Evolutionary conservation across 805 yeast species (phyloP).

Genomic region (Maudiozyma serrabonitensis): DNA sequence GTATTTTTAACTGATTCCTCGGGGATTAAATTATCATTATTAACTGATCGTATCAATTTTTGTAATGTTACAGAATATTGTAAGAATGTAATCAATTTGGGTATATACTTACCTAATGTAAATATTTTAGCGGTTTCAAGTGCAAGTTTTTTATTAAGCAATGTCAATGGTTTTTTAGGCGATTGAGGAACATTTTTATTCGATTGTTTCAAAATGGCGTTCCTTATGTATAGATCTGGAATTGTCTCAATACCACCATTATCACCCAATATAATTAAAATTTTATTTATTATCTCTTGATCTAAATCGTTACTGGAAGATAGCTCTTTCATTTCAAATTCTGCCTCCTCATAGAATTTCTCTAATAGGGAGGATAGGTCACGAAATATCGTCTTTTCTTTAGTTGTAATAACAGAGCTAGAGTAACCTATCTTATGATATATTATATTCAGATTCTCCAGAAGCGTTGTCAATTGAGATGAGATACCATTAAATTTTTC

Average conservation of each 20-base stretch:
- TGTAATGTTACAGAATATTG: conserved; percentile 13
- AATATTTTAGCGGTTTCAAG: conserved; percentile 25
- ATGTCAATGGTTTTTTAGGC: conserved; percentile 28
- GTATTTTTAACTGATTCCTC: conserved; percentile 1
- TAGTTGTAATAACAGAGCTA: conserved; percentile 37
- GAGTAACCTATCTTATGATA: conserved; percentile 50
- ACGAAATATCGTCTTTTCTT: conserved; percentile 41
- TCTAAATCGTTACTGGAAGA: conserved; percentile 22
- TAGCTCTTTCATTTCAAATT: conserved; percentile 28
- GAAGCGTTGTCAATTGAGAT: conserved; percentile 23
- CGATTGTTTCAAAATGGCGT: conserved; percentile 23
- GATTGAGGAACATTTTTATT: conserved; percentile 22
- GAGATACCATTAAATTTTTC: conserved; percentile 28
- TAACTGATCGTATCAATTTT: conserved; percentile 8
- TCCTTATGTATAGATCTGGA: conserved; percentile 34
- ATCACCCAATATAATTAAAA: conserved; percentile 29
- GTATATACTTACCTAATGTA: conserved; percentile 27
- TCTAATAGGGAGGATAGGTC: conserved; percentile 41
- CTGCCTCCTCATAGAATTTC: conserved; percentile 32
- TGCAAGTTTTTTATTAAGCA: conserved; percentile 28
- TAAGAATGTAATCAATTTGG: conserved; percentile 21
- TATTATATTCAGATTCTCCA: conserved; percentile 36
- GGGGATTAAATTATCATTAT: conserved; percentile 1
- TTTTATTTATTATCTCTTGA: conserved; percentile 22
- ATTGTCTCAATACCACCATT: conserved; percentile 32